A percentile compares a stretch with the other conserved stretches of the same genome.
Conservation (phyloP, 768 basidiomycete genomes). For the Podaxis carcinomalis region DNA sequence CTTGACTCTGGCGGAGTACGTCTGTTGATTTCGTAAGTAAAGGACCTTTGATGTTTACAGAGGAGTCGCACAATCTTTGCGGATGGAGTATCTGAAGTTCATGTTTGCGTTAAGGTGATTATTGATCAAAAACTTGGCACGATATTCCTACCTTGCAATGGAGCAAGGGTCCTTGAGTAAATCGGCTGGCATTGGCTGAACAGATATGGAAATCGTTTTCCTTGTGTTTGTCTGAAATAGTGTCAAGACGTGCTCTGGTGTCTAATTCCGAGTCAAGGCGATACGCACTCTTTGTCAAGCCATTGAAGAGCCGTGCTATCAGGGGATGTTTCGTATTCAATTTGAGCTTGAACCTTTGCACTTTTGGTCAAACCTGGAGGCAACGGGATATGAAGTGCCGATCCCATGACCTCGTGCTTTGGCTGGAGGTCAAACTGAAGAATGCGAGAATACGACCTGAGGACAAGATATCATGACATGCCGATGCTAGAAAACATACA, state of each 20-base stretch:
- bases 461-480: conserved; percentile 21
- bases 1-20: conserved; percentile 76
- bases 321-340: conserved; percentile 71
- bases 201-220: conserved; percentile 78
- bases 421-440: conserved; percentile 48
- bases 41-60: not conserved
- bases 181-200: conserved; percentile 96
- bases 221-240: conserved; percentile 69
- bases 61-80: conserved; percentile 65
- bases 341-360: conserved; percentile 45
- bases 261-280: not conserved
- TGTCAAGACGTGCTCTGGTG: not conserved
- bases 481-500: conserved; percentile 41
- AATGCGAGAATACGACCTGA: not conserved
- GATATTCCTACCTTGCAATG: conserved; percentile 59
- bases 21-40: conserved; percentile 35
- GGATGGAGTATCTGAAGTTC: conserved; percentile 68
- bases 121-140: not conserved
- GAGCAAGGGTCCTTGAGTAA: conserved; percentile 75
- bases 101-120: not conserved
- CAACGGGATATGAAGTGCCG: conserved; percentile 62
- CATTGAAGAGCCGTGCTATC: conserved; percentile 80
- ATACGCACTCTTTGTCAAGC: conserved; percentile 70
- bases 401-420: conserved; percentile 72
- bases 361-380: conserved; percentile 37